Base-by-base conservation (phyloP, 2,329 filamentous ascomycete genomes). In the Capronia epimyces region DNA sequence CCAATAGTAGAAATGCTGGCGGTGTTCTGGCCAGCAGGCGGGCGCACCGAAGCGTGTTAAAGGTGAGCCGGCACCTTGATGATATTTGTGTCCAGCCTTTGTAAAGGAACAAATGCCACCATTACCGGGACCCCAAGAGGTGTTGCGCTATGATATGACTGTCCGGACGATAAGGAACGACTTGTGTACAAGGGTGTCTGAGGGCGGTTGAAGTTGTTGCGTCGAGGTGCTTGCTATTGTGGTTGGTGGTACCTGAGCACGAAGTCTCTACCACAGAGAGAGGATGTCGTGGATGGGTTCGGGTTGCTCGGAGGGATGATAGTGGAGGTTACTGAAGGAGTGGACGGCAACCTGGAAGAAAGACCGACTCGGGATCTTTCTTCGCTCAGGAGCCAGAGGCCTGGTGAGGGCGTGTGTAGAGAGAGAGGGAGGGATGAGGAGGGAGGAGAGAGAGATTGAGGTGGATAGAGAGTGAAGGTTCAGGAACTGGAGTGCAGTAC, bases 361-460 rank as follows among this genome's bases (percentile, higher is more conserved):
- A 51, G 59, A 60, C 43, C 57, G 47, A 46, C 27, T 37, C 22
- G 40, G 34, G 56, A 55, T 49, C 58, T 46, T 49, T 49, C 55
- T 55, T 53, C 56, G 18, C 44, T 42, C 58, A 60, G 56, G 56
- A 60, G 56, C 58, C 58, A 59, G 39, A 42, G 49, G 52, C 41
- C 46, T 24, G 39, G 24, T 47, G 15, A 53, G 47, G 50, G 47
- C 52, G 41, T 43, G 44, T 46, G 43, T 24, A 47, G 49, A 47
- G 45, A 46, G 45, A 46, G 42, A 41, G 10, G 12, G 36, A 16
- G 12, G 36, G 34, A 46, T 32, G 42, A 44, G 45, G 36, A 41
- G 25, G 49, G 37, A 21, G 34, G 44, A 43, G 45, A 61, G 59
- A 39, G 67, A 67, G 63, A 67, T 67, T 43, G 67, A 66, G 37